Conservation (phyloP, 495 filamentous ascomycete genomes). For the Aspergillus wentii region DNA sequence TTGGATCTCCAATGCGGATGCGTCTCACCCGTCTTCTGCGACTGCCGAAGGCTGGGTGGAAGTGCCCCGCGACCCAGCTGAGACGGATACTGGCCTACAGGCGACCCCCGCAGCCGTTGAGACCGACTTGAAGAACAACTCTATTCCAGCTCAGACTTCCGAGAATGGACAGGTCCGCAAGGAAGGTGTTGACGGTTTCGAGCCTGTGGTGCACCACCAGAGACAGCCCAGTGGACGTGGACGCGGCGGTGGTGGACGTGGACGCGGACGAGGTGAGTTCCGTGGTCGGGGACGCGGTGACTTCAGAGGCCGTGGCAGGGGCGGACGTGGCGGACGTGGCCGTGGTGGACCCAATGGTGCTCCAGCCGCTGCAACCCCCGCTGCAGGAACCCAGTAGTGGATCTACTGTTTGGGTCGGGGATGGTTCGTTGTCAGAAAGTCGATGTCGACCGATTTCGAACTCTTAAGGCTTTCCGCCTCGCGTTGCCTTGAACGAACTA, state of each 20-base stretch:
- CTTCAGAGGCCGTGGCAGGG: slow-evolving; percentile 39
- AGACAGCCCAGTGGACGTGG: slow-evolving; percentile 47
- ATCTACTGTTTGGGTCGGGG: slow-evolving; percentile 1
- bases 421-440: slow-evolving; percentile 1
- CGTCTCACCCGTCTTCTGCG: slow-evolving; percentile 36
- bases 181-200: slow-evolving; percentile 61
- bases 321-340: slow-evolving; percentile 27
- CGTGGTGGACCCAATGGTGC: slow-evolving; percentile 28
- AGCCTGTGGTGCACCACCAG: slow-evolving; percentile 56
- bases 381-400: slow-evolving; percentile 14
- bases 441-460: background rate
- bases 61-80: slow-evolving; percentile 66
- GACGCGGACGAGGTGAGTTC: slow-evolving; percentile 49
- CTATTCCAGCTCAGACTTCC: slow-evolving; percentile 50
- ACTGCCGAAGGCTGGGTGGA: slow-evolving; percentile 73
- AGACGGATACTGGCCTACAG: slow-evolving; percentile 65
- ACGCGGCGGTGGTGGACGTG: slow-evolving; percentile 44
- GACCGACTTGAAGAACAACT: slow-evolving; percentile 13
- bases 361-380: slow-evolving; percentile 17
- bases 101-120: slow-evolving; percentile 50
- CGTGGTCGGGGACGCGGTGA: slow-evolving; percentile 52
- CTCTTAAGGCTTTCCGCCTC: slow-evolving; percentile 4
- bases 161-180: slow-evolving; percentile 45
- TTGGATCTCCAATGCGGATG: slow-evolving; percentile 55
- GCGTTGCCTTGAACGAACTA: slow-evolving; percentile 1